Evolutionary conservation across 805 yeast species (phyloP), one percentile per base, ranked within the genome.

Genomic region (Candida xiaguanensis): DNA sequence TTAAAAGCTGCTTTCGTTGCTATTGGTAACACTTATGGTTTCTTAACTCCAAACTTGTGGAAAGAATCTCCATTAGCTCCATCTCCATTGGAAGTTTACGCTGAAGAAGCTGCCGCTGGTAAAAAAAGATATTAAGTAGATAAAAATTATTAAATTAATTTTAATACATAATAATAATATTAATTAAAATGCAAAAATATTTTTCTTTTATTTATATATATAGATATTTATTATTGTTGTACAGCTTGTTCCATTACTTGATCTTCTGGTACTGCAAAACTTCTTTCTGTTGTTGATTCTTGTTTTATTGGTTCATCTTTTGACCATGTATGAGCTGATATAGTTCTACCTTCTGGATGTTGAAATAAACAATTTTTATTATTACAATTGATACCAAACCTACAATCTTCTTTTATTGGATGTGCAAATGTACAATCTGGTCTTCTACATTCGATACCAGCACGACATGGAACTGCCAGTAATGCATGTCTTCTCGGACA

Each of bases 1-100:
- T 85, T 93, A 72, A 93, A 93, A 85, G 99, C 99, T 68, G 87
- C 97, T 65, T 93, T 93, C 81, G 90, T 84, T 75, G 99, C 99
- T 66, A 85, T 93, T 67, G 96, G 97, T 80, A 91, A 90, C 95
- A 88, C 99, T 60, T 93, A 93, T 88, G 96, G 95, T 78, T 93
- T 90, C 98, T 85, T 93, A 78, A 93, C 99, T 73, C 99, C 99
- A 70, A 85, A 90, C 95, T 81, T 93, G 75, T 93, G 99, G 99
- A 76, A 77, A 61, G 85, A 81, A 61, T 80, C 81, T 64, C 79
- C 86, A 53, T 80, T 90, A 68, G 79, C 80, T 65, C 77, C 85
- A 58, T 86, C 95, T 67, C 99, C 99, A 71, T 79, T 93, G 73
- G 99, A 93, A 67, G 80, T 84, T 66, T 90, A 83, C 81, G 82